These are phyloP conservation scores for Fusarium illudens DNA, from an alignment of 2,329 filamentous ascomycete genomes.

Conservation along the genomic window DNA sequence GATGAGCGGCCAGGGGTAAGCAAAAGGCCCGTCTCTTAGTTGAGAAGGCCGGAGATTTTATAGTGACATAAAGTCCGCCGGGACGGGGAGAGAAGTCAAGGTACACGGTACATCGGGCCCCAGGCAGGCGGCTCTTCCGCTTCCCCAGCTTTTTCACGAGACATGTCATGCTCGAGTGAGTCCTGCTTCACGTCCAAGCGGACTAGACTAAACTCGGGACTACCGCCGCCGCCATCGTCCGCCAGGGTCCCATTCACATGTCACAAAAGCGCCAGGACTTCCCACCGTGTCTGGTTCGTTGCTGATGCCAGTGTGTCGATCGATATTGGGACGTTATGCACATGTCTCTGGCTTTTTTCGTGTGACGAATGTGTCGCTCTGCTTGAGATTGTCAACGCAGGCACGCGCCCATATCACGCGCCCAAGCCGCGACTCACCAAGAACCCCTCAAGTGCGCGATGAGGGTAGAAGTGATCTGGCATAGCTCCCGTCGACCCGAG, in stretches of 20 bases:
- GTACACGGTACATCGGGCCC: not conserved
- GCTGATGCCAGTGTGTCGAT: constrained; percentile 19
- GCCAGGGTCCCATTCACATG: constrained; percentile 31
- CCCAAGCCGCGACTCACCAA: constrained; percentile 14
- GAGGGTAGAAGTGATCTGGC: not conserved
- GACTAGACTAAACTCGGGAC: constrained; percentile 35
- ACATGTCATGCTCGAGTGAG: constrained; percentile 15
- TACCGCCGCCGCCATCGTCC: constrained; percentile 24
- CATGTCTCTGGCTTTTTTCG: constrained; percentile 6
- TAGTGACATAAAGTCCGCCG: constrained; percentile 5
- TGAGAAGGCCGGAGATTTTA: constrained; percentile 3
- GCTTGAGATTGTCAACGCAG: constrained; percentile 10
- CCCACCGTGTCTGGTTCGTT: not conserved
- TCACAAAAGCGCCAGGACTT: constrained; percentile 15
- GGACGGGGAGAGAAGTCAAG: not conserved
- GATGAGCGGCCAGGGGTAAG: not conserved
- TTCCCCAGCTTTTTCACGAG: constrained; percentile 34
- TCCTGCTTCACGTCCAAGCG: not conserved
- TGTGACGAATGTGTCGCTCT: not conserved
- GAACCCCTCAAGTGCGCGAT: not conserved
- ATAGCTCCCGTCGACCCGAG: constrained; percentile 11
- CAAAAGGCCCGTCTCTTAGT: not conserved
- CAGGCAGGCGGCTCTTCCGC: constrained; percentile 1
- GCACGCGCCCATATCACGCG: constrained; percentile 30
- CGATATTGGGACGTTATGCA: constrained; percentile 22